These are phyloP conservation scores for Globisporangium nagaii DNA, from an alignment of 352 stramenopile genomes.

Conservation along the genomic window DNA sequence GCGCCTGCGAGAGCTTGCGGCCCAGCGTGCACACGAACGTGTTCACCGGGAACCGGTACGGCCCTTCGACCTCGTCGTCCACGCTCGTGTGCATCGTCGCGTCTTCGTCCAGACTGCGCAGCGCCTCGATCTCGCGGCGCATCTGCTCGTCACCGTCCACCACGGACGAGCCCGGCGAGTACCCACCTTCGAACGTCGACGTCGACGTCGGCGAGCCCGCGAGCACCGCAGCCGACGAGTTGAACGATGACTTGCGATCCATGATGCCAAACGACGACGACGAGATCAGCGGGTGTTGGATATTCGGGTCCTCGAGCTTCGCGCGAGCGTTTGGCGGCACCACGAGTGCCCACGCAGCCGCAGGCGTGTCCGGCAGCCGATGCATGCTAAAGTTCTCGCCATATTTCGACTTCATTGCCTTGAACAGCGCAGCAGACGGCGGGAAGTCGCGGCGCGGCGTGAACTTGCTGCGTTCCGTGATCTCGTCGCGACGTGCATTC, in stretches of 20 bases:
- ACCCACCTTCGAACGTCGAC: constrained; percentile 4
- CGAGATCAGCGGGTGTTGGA: constrained; percentile 6
- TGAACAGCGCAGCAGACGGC: constrained; percentile 77
- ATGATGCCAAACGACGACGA: constrained; percentile 4
- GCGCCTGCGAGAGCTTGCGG: constrained; percentile 75
- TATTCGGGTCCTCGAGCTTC: constrained; percentile 46
- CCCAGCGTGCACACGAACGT: constrained; percentile 83
- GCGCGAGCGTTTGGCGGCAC: constrained; percentile 48
- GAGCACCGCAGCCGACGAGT: constrained; percentile 1
- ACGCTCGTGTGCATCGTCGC: constrained; percentile 20
- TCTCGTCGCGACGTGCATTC: constrained; percentile 59
- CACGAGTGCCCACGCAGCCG: constrained; percentile 76
- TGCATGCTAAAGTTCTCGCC: constrained; percentile 75
- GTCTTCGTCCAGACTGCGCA: constrained; percentile 18
- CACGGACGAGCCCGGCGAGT: constrained; percentile 6
- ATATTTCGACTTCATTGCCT: constrained; percentile 81
- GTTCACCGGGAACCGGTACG: constrained; percentile 75
- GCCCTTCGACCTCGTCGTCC: constrained; percentile 27
- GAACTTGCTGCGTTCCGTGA: constrained; percentile 80
- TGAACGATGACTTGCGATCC: constrained; percentile 2
- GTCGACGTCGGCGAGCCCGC: background rate
- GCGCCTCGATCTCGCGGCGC: constrained; percentile 12
- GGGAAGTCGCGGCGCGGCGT: constrained; percentile 76
- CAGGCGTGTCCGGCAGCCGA: constrained; percentile 60
- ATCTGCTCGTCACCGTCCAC: constrained; percentile 15